Conservation (phyloP, 805 yeast genomes). For the Saccharomycopsis fermentans region DNA sequence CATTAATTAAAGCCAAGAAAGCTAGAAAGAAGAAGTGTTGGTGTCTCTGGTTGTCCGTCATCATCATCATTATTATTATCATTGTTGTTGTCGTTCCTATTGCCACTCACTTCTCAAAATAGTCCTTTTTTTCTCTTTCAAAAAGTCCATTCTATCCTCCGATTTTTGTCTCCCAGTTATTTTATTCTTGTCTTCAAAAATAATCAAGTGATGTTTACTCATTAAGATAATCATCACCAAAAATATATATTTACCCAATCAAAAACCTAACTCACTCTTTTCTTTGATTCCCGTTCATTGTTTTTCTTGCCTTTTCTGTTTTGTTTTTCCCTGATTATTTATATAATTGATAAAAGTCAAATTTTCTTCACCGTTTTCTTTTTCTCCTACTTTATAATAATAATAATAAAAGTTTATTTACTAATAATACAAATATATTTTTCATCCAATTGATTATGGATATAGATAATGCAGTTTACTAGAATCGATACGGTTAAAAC, state of each 20-base stretch:
- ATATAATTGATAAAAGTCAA: too few relatives aligned
- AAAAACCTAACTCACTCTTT: background rate
- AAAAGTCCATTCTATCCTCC: background rate
- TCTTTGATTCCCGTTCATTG: background rate
- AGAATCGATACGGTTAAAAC: too few relatives aligned
- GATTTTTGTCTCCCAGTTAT: background rate
- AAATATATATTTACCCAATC: background rate
- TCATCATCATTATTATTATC: conserved; percentile 53
- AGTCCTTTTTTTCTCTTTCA: too few relatives aligned
- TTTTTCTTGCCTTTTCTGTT: too few relatives aligned
- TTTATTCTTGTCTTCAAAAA: background rate
- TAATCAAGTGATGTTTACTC: too few relatives aligned
- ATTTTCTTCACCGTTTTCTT: background rate
- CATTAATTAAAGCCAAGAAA: conserved; percentile 76
- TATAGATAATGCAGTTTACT: too few relatives aligned
- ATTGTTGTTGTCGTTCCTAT: conserved; percentile 48
- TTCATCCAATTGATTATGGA: too few relatives aligned
- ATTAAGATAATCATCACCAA: background rate
- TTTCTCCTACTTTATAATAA: conserved; percentile 7
- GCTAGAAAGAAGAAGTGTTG: conserved; percentile 89
- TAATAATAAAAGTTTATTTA: too few relatives aligned
- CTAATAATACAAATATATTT: too few relatives aligned
- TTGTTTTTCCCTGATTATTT: too few relatives aligned
- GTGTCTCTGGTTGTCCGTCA: conserved; percentile 56
- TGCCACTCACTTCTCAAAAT: conserved; percentile 13